Evolutionary conservation across 2,329 filamentous ascomycete genomes (phyloP).

Genomic region (Orbilia oligospora): DNA sequence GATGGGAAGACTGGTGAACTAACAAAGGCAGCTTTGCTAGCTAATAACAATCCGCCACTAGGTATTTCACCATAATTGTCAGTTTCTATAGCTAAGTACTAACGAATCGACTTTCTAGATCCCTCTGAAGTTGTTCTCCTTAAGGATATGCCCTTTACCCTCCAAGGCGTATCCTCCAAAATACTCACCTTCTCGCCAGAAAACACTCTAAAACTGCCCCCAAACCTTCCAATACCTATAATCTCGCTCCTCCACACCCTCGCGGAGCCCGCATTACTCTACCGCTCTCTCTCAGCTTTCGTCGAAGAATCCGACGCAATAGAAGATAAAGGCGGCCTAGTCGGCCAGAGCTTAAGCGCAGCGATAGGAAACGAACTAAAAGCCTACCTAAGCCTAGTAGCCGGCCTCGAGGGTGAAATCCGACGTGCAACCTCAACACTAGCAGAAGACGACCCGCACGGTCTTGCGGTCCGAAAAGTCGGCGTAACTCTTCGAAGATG

Average conservation of each 20-base stretch:
- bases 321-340: slow-evolving; percentile 71
- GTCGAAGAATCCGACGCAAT: slow-evolving; percentile 83
- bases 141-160: slow-evolving; percentile 88
- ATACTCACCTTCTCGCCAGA: slow-evolving; percentile 82
- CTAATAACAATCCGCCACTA: slow-evolving; percentile 42
- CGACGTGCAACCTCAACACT: slow-evolving; percentile 82
- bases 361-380: slow-evolving; percentile 87
- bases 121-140: slow-evolving; percentile 78
- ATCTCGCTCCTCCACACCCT: slow-evolving; percentile 89
- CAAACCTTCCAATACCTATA: slow-evolving; percentile 84
- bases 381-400: slow-evolving; percentile 90
- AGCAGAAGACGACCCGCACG: slow-evolving; percentile 77
- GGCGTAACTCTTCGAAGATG: slow-evolving; percentile 95
- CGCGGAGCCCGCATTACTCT: slow-evolving; percentile 93
- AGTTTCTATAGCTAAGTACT: slow-evolving; percentile 53
- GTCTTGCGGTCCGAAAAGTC: slow-evolving; percentile 80
- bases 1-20: slow-evolving; percentile 39
- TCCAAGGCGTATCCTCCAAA: slow-evolving; percentile 91
- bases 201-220: slow-evolving; percentile 80
- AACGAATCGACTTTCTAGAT: slow-evolving; percentile 70
- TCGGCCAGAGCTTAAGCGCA: slow-evolving; percentile 90
- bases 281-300: slow-evolving; percentile 83
- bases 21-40: slow-evolving; percentile 52
- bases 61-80: slow-evolving; percentile 62
- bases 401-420: slow-evolving; percentile 92